These are phyloP conservation scores for Salix koriyanagi DNA, from an alignment of 345 rosid genomes.

Conservation along the genomic window DNA sequence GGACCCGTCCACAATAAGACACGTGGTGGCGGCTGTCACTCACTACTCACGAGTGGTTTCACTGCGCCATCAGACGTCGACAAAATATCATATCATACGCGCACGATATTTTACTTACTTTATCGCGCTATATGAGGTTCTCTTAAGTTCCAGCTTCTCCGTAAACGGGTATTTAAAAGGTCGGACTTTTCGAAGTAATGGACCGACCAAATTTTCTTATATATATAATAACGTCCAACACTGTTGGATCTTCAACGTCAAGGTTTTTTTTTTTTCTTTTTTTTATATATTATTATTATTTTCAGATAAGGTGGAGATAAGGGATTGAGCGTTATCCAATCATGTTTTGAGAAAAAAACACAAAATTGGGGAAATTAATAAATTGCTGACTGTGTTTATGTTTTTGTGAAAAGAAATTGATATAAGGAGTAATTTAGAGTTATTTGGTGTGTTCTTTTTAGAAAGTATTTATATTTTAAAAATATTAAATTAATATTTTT, in stretches of 20 bases:
- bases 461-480: no score
- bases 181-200: neutral
- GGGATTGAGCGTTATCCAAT: no score
- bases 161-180: constrained; percentile 13
- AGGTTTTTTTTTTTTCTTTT: neutral
- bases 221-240: constrained; percentile 2
- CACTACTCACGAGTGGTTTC: neutral
- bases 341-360: no score
- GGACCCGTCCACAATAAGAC: constrained; percentile 11
- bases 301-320: neutral
- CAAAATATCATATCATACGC: neutral
- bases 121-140: neutral
- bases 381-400: neutral
- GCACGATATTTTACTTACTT: neutral
- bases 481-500: no score
- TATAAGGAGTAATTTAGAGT: no score
- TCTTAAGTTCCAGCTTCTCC: constrained; percentile 31
- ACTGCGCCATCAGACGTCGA: neutral
- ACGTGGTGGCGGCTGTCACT: constrained; percentile 42
- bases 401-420: neutral
- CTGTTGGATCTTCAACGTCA: constrained; percentile 18
- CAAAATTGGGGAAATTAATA: neutral
- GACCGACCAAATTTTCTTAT: neutral
- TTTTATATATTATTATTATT: neutral
- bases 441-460: no score